Conservation (phyloP, 495 filamentous ascomycete genomes). For the Apodospora peruviana region DNA sequence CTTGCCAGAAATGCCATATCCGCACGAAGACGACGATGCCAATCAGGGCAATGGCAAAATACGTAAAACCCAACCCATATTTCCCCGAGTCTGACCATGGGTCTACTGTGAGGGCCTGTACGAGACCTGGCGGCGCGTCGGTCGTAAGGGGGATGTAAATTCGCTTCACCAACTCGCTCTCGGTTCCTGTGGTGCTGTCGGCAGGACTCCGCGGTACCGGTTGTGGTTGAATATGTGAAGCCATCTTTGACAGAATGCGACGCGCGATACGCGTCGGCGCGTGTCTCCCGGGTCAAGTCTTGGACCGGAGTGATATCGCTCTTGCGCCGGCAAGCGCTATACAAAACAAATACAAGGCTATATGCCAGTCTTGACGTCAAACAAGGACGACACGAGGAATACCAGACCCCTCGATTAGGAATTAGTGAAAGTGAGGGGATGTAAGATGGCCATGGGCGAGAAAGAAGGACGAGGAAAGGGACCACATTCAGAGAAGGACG, state of each 20-base stretch:
- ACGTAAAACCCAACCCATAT: slow-evolving; percentile 83
- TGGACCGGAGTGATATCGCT: not conserved
- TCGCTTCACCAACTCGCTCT: slow-evolving; percentile 56
- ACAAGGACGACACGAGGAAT: slow-evolving; percentile 30
- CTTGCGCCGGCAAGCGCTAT: not conserved
- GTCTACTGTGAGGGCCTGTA: slow-evolving; percentile 70
- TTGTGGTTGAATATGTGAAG: slow-evolving; percentile 17
- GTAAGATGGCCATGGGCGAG: slow-evolving; percentile 25
- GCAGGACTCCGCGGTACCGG: slow-evolving; percentile 16
- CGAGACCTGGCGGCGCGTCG: slow-evolving; percentile 62
- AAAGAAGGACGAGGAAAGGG: slow-evolving; percentile 8
- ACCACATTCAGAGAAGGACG: slow-evolving; percentile 1
- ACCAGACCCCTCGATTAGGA: slow-evolving; percentile 38
- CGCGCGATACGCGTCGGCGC: too few species aligned
- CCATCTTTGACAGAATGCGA: slow-evolving; percentile 14
- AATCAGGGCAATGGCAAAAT: slow-evolving; percentile 71
- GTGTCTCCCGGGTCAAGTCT: not conserved
- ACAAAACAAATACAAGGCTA: not conserved
- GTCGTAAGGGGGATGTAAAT: slow-evolving; percentile 67
- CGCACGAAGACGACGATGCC: slow-evolving; percentile 57
- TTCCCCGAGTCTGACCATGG: slow-evolving; percentile 77
- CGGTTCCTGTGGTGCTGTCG: slow-evolving; percentile 18
- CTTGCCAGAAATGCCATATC: slow-evolving; percentile 78
- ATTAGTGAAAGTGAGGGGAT: slow-evolving; percentile 23
- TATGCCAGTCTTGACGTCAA: slow-evolving; percentile 2